Evolutionary conservation across 73 alveolate genomes (phyloP).

Genomic region (Paramecium sexaurelia): DNA sequence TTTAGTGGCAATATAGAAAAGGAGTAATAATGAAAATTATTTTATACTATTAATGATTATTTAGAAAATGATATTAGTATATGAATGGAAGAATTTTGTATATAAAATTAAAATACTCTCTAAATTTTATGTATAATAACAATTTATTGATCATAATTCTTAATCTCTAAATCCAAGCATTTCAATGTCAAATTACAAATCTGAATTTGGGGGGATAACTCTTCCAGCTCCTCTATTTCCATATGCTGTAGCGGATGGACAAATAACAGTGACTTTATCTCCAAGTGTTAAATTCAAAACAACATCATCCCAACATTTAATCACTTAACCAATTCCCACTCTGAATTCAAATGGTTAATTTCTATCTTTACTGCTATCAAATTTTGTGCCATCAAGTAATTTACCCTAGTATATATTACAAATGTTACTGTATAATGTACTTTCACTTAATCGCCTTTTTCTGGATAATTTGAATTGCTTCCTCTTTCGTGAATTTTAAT

Average conservation of each 20-base stretch:
- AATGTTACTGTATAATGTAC: slow-evolving; percentile 81
- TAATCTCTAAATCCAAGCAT: slow-evolving; percentile 67
- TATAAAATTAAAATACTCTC: background rate
- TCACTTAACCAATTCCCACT: slow-evolving; percentile 82
- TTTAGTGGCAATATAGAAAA: too few relatives aligned
- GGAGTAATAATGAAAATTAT: too few relatives aligned
- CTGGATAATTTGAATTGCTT: slow-evolving; percentile 56
- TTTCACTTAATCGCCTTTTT: slow-evolving; percentile 72
- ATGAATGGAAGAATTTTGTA: too few relatives aligned
- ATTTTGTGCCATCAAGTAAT: slow-evolving; percentile 82
- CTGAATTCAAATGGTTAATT: slow-evolving; percentile 75
- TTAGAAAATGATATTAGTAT: too few relatives aligned
- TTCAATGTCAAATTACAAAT: slow-evolving; percentile 64
- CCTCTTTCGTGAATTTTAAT: slow-evolving; percentile 36
- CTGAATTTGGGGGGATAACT: slow-evolving; percentile 68
- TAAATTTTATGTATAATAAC: background rate
- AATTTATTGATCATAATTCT: background rate
- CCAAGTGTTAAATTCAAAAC: slow-evolving; percentile 78
- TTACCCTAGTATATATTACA: slow-evolving; percentile 56
- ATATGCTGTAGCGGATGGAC: slow-evolving; percentile 82
- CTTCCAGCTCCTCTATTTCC: slow-evolving; percentile 79
- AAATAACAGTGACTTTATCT: slow-evolving; percentile 74
- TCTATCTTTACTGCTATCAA: slow-evolving; percentile 88
- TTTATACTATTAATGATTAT: too few relatives aligned
- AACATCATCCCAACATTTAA: slow-evolving; percentile 85